Base-by-base conservation (phyloP, 1,284 basidiomycete species). In the Heterobasidion occidentale region DNA sequence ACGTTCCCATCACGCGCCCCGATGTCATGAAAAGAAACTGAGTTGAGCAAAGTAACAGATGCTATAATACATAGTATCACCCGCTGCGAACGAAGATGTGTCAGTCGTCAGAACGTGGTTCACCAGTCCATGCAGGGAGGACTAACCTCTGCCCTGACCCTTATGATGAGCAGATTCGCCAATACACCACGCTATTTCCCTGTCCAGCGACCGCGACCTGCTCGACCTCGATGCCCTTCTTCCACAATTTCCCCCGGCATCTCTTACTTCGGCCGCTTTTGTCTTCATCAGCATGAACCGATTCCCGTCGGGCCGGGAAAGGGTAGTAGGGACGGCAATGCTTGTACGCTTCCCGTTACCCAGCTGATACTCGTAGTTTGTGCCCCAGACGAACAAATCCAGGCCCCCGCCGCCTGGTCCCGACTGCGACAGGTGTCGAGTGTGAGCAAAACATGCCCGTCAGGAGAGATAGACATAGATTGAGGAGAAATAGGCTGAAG, bases 271-370 rank as follows among this genome's bases (percentile, higher is more conserved):
- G 15, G 59, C 61, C n/a, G 79, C 78, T 55, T 67, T 77, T 60
- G 71, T 75, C 62, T 67, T 74, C 57, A 70, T 72, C 60, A 88
- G 69, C 77, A 84, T 80, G 60, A 88, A 73, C 58, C 83, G 75
- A 51, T 75, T 77, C 5, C 77, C 83, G 56, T 77, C 78, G 2
- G 74, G 68, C n/a, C 71, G 70, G 56, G 76, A 72, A 58, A 87
- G 68, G 20, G 73, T 71, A 15, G 80, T 78, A 0, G 95, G 94
- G 14, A 83, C 74, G 0, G 90, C 79, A 8, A 87, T 65, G 65
- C 88, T 92, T 5, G 84, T 79, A 56, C 87, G 81, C 68, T 88
- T 92, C 46, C 92, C 92, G 59, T 86, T 94, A 5, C 94, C 95
- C 7, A 95, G 78, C 70, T 95, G 90, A 63, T 83, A 89, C 49